These are phyloP conservation scores for Saccharomycopsis lassenensis DNA, from an alignment of 805 yeast species.

Conservation along the genomic window DNA sequence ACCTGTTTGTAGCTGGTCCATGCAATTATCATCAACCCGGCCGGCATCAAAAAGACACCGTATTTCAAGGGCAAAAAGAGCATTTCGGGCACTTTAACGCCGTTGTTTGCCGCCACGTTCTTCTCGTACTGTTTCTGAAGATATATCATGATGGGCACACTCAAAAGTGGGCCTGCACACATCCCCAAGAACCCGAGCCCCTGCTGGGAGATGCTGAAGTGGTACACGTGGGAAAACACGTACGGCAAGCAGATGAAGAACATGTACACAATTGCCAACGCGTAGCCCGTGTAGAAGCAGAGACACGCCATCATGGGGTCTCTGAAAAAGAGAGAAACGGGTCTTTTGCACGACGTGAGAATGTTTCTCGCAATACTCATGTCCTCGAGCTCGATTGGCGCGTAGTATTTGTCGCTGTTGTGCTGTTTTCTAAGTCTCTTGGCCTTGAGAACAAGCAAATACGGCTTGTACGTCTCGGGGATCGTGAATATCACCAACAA, in stretches of 20 bases:
- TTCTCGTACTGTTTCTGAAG: constrained; percentile 32
- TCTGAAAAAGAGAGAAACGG: constrained; percentile 33
- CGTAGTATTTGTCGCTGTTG: constrained; percentile 45
- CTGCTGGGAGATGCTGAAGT: constrained; percentile 34
- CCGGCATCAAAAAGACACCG: constrained; percentile 42
- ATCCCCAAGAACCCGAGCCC: constrained; percentile 52
- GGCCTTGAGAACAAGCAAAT: constrained; percentile 38
- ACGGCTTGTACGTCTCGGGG: constrained; percentile 52
- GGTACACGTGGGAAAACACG: constrained; percentile 38
- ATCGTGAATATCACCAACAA: constrained; percentile 33
- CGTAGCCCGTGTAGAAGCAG: constrained; percentile 54
- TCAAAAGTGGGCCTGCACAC: constrained; percentile 42
- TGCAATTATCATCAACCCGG: constrained; percentile 59
- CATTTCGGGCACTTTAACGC: constrained; percentile 51
- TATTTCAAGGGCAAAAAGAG: constrained; percentile 41
- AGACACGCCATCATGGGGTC: constrained; percentile 55
- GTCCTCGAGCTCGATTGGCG: constrained; percentile 45
- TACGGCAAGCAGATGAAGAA: constrained; percentile 50
- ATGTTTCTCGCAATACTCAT: constrained; percentile 31
- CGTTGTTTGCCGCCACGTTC: constrained; percentile 33
- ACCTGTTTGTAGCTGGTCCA: constrained; percentile 52
- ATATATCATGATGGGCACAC: constrained; percentile 34
- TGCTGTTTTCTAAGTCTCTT: constrained; percentile 36
- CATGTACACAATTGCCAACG: constrained; percentile 56
- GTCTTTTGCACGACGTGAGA: constrained; percentile 38